Percentiles rank a stretch among this genome's conserved stretches.
Evolutionary conservation across 1,139 yeast genomes (phyloP).

Genomic region (Candida sp.): DNA sequence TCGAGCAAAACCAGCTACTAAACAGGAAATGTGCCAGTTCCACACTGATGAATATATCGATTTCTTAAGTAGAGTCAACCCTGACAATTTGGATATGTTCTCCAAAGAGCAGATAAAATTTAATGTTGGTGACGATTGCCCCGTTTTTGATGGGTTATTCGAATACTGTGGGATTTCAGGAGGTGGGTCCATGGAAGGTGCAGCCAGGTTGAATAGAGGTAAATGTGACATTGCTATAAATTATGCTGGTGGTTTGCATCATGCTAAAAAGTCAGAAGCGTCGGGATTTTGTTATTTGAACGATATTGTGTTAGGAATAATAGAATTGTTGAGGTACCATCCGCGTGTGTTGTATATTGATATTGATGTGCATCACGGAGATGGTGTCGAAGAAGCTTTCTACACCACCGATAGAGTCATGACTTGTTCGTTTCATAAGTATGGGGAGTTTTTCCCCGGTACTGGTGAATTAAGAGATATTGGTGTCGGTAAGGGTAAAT

Average conservation of each 20-base stretch:
- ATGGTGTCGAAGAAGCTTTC: conserved; percentile 98
- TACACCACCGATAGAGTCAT: conserved; percentile 95
- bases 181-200: conserved; percentile 98
- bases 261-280: conserved; percentile 95
- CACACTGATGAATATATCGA: conserved; percentile 98
- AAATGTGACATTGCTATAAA: conserved; percentile 95
- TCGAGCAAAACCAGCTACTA: conserved; percentile 96
- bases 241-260: conserved; percentile 97
- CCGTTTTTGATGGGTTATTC: conserved; percentile 93
- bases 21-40: conserved; percentile 98
- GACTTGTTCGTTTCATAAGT: conserved; percentile 97
- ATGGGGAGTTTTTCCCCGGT: conserved; percentile 96
- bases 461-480: conserved; percentile 89
- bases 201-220: conserved; percentile 87
- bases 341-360: conserved; percentile 95
- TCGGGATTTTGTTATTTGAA: conserved; percentile 90
- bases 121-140: conserved; percentile 97
- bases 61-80: conserved; percentile 88
- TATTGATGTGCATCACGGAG: conserved; percentile 97
- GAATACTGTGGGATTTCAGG: conserved; percentile 94
- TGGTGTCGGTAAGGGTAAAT: conserved; percentile 87
- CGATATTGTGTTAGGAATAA: conserved; percentile 73
- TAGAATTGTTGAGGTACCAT: conserved; percentile 85
- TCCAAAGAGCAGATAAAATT: conserved; percentile 91
- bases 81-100: conserved; percentile 89